Evolutionary conservation across 228 moss, liverwort and hornwort genomes (phyloP), one percentile per base, ranked within the genome.

Genomic region (Sphagnum fallax): DNA sequence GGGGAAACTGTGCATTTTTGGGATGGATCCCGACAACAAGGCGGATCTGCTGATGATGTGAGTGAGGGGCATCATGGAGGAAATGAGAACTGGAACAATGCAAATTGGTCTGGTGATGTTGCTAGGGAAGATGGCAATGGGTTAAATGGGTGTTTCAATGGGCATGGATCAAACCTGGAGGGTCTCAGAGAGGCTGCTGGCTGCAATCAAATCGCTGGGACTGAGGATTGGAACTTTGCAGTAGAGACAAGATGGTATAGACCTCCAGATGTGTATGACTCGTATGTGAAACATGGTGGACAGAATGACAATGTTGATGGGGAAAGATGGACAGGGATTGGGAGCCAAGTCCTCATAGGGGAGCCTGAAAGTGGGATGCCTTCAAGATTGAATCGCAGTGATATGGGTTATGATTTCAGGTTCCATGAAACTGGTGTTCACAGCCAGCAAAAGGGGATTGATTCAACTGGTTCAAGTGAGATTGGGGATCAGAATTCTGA

Each of bases 181-280:
- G 32, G 32, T 32, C 32, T 32, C 32, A 2, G 32, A 32, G 32
- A 32, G 32, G 32, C 32, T 32, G 32, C 32, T 32, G 32, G 32
- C 32, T 32, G 32, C 32, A 32, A 32, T 32, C 32, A 32, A 32
- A 32, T 32, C 32, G 2, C 1, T 32, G 32, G 32, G 32, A 32
- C 32, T 32, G 32, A 32, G 32, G 32, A 32, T 32, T 32, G 32
- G 32, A 32, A 32, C 32, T 32, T 32, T 32, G 32, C 32, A 32
- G 32, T 32, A 32, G 32, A 32, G 32, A 32, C 32, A 3, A 32
- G 32, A 32, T 95, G 95, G 95, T 95, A 82, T 67, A 82, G 90
- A 77, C 80, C 89, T 71, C 92, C 92, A 49, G 80, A 92, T 66
- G 82, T 92, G 74, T 87, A 75, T 61, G 82, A 90, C 70, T 90